phyloP scores from a whole-genome alignment of 768 basidiomycete genomes.

The Tulasnella sp. region DNA sequence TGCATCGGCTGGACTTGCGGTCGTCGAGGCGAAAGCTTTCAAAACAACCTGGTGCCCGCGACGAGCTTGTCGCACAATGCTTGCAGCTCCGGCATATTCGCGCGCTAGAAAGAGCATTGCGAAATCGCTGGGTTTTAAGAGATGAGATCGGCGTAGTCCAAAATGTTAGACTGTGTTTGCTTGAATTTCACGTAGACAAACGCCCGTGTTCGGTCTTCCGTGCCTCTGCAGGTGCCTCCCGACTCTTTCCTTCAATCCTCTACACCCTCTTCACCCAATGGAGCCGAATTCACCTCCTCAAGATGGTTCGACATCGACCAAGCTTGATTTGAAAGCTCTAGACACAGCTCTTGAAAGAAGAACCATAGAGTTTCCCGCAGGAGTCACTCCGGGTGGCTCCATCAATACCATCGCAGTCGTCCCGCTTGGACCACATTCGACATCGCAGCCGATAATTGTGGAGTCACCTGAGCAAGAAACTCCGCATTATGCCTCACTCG shows the following conservation, averaged over 20 bases:
- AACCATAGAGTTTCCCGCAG: constrained; percentile 6
- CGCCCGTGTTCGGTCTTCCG: constrained; percentile 4
- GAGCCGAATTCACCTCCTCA: background rate
- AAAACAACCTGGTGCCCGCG: background rate
- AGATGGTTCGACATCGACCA: background rate
- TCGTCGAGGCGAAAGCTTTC: background rate
- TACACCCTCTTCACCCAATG: background rate
- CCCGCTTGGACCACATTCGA: background rate
- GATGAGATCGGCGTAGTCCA: background rate
- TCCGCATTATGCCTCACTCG: background rate
- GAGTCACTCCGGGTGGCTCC: constrained; percentile 7
- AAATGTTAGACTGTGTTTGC: constrained; percentile 4
- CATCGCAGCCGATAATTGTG: background rate
- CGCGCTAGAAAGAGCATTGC: background rate
- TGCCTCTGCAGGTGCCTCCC: constrained; percentile 2
- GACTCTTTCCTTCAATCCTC: constrained; percentile 6
- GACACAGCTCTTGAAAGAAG: background rate
- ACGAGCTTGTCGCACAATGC: background rate
- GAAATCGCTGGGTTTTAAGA: background rate
- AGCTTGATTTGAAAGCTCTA: constrained; percentile 8
- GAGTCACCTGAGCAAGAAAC: constrained; percentile 5
- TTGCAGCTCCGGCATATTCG: background rate
- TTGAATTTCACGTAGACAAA: background rate
- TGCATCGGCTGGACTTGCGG: constrained; percentile 1
- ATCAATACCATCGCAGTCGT: constrained; percentile 12